Evolutionary conservation across 2,329 filamentous ascomycete species (phyloP), one percentile per base, ranked within the genome.

Genomic region (Scopulariopsis brevicaulis): DNA sequence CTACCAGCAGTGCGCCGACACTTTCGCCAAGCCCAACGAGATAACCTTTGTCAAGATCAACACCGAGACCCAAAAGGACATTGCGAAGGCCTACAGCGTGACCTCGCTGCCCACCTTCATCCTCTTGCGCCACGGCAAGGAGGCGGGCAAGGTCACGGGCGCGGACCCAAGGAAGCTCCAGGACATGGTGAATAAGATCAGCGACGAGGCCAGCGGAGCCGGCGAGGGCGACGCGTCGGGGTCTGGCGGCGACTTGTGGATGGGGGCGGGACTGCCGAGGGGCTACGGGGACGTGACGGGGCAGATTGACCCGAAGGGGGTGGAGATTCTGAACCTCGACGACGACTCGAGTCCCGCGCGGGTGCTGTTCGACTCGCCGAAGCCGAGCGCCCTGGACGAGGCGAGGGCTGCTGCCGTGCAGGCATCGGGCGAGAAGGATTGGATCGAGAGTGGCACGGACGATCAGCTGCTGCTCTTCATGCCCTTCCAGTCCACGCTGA

Each of bases 401-500:
- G 79, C 74, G 58, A 84, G 84, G 67, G 72, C 70, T 20, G 70
- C 73, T 11, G 73, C 75, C 37, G 40, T 46, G 4, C 48, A 55
- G 54, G 54, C 43, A 3, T 56, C 55, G 24, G 60, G 62, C 37
- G 62, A 63, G 58, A 83, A 82, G 68, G 93, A 99, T 72, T 97
- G 89, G 86, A 85, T 97, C 24, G 90, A 96, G 77, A 96, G 90
- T 71, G 93, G 96, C 68, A 95, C 93, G 40, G 94, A 99, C 68
- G 92, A 97, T 74, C 94, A 99, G 77, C 77, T 99, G 61, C 89
- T 97, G 81, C 80, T 99, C 53, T 97, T 86, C 72, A 79, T 95
- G 59, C 93, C 94, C 1, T 96, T 99, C 74, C 87, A 92, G 70
- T 84, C 87, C 35, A 89, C 85, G 54, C 70, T 96, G 63, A 99